Evolutionary conservation across 106 monocot species (phyloP).

Genomic region (Acorus calamus): DNA sequence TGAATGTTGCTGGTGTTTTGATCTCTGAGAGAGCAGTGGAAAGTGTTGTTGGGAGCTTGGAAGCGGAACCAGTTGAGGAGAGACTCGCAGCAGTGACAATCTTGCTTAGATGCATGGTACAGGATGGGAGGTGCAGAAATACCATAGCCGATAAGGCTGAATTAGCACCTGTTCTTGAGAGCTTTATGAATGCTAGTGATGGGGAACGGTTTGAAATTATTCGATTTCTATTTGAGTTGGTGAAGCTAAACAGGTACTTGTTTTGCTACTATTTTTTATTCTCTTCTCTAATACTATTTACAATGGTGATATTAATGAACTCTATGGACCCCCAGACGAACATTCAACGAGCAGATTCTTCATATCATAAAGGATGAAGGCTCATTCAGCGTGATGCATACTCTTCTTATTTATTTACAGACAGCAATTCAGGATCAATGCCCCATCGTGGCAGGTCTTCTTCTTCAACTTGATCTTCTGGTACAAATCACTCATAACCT

Average conservation of each 20-base stretch:
- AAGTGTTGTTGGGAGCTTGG: conserved; percentile 22
- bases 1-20: conserved; percentile 10
- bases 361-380: conserved; percentile 34
- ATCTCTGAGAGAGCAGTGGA: conserved; percentile 27
- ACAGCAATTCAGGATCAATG: conserved; percentile 34
- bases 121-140: conserved; percentile 41
- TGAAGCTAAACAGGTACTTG: conserved; percentile 36
- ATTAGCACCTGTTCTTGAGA: conserved; percentile 26
- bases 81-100: conserved; percentile 37
- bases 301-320: too few relatives aligned
- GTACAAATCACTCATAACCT: conserved; percentile 11
- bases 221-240: conserved; percentile 34
- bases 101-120: conserved; percentile 35
- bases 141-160: conserved; percentile 30
- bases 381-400: conserved; percentile 43
- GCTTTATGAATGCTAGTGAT: conserved; percentile 21
- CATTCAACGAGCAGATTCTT: conserved; percentile 31
- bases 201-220: conserved; percentile 32
- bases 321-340: conserved; percentile 15
- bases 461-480: conserved; percentile 58
- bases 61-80: conserved; percentile 32
- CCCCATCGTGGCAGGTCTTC: conserved; percentile 41
- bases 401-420: conserved; percentile 42
- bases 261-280: neutral
- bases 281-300: too few relatives aligned